phyloP scores from a whole-genome alignment of 495 filamentous ascomycete species.

The Chaetomidium leptoderma region DNA sequence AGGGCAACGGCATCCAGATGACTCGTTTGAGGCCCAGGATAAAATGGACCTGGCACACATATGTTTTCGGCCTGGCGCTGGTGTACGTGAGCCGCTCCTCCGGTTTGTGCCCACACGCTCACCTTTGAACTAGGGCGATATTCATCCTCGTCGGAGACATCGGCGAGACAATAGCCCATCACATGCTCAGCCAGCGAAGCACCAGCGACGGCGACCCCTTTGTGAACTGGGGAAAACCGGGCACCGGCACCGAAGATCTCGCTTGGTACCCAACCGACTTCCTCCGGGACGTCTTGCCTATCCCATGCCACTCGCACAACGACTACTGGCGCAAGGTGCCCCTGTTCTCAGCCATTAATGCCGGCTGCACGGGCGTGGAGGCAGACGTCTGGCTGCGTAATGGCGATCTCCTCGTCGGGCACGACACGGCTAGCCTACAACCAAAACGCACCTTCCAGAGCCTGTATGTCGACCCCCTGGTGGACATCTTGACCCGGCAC shows the following conservation, averaged over 20 bases:
- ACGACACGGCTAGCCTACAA: conserved; percentile 49
- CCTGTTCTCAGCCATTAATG: conserved; percentile 58
- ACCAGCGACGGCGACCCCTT: conserved; percentile 51
- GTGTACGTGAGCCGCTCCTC: conserved; percentile 9
- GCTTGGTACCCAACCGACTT: conserved; percentile 72
- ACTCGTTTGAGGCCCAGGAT: background rate
- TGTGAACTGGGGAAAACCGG: conserved; percentile 50
- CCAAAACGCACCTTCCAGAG: conserved; percentile 54
- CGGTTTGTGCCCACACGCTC: background rate
- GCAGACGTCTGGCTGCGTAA: conserved; percentile 85
- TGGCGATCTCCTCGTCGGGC: conserved; percentile 60
- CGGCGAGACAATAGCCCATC: conserved; percentile 3
- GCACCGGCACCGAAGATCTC: conserved; percentile 44
- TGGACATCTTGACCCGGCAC: conserved; percentile 50
- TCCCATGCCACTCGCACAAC: conserved; percentile 78
- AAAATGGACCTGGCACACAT: conserved; percentile 6
- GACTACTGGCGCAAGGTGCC: conserved; percentile 85
- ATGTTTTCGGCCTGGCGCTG: conserved; percentile 2
- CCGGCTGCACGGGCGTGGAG: conserved; percentile 70
- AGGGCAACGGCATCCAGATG: background rate
- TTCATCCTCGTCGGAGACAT: background rate
- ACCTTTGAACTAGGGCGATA: background rate
- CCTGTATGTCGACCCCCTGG: conserved; percentile 63
- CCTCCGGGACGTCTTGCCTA: conserved; percentile 63
- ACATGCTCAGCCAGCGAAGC: background rate